A percentile compares a stretch with the other conserved stretches of the same genome.
These are phyloP conservation scores for Trifolium subterraneum DNA, from an alignment of 306 rosid genomes.

Conservation along the genomic window DNA sequence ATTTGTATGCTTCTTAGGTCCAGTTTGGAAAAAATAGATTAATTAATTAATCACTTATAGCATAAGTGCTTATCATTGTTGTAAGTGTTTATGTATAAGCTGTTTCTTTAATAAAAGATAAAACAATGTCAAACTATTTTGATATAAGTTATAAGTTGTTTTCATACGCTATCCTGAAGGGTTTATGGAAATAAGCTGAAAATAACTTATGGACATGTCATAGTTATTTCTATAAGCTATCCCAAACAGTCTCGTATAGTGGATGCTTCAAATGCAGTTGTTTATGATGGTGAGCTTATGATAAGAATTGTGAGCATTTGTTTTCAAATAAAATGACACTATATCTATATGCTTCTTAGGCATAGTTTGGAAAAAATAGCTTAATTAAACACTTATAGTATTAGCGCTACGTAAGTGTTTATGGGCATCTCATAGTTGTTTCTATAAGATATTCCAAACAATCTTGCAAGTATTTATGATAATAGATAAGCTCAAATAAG, in stretches of 20 bases:
- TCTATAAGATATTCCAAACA: background rate
- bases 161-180: background rate
- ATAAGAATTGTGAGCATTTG: slow-evolving; percentile 5
- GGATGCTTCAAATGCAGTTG: background rate
- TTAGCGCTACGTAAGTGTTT: background rate
- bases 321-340: background rate
- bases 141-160: background rate
- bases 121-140: background rate
- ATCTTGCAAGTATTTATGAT: too few relatives aligned
- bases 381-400: background rate
- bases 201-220: background rate
- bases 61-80: background rate
- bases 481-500: background rate
- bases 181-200: background rate
- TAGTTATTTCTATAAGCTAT: background rate
- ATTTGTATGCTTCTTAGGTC: background rate
- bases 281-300: slow-evolving; percentile 12
- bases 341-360: background rate
- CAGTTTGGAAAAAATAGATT: background rate
- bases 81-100: background rate
- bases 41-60: background rate
- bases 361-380: background rate
- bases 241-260: too few relatives aligned
- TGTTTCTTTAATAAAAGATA: background rate
- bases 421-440: background rate